Conservation (phyloP, 2,329 filamentous ascomycete genomes). For the Fusarium circinatum region DNA sequence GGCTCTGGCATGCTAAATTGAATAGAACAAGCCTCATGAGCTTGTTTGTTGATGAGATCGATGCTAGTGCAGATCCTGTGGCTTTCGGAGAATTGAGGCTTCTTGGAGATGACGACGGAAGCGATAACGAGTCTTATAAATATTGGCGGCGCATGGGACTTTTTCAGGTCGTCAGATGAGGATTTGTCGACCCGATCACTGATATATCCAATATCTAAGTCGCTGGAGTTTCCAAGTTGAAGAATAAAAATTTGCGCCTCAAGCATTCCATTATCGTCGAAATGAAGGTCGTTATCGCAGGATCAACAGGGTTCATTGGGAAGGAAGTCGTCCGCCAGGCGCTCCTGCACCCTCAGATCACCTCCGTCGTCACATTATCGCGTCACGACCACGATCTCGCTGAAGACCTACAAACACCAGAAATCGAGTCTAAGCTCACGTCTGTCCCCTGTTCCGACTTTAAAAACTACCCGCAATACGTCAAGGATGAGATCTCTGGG, state of each 20-base stretch:
- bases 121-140: not conserved
- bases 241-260: no score
- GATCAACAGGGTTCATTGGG: conserved; percentile 56
- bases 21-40: not conserved
- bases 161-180: not conserved
- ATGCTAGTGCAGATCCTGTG: not conserved
- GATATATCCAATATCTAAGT: not conserved
- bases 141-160: not conserved
- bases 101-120: not conserved
- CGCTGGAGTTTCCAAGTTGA: no score
- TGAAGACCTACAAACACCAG: conserved; percentile 22
- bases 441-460: conserved; percentile 55
- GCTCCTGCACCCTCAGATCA: conserved; percentile 49
- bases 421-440: conserved; percentile 51
- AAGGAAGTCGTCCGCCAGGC: conserved; percentile 57
- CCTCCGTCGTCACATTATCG: conserved; percentile 54
- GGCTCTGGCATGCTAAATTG: not conserved
- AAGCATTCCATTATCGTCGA: not conserved
- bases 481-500: conserved; percentile 52
- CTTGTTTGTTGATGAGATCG: not conserved
- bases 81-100: not conserved
- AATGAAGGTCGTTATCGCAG: conserved; percentile 58
- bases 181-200: not conserved
- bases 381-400: conserved; percentile 50
- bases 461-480: conserved; percentile 51